Percentiles rank a stretch among this genome's conserved stretches.
These are phyloP conservation scores for Chaetomium olivaceum DNA, from an alignment of 2,329 filamentous ascomycete species.

Conservation along the genomic window DNA sequence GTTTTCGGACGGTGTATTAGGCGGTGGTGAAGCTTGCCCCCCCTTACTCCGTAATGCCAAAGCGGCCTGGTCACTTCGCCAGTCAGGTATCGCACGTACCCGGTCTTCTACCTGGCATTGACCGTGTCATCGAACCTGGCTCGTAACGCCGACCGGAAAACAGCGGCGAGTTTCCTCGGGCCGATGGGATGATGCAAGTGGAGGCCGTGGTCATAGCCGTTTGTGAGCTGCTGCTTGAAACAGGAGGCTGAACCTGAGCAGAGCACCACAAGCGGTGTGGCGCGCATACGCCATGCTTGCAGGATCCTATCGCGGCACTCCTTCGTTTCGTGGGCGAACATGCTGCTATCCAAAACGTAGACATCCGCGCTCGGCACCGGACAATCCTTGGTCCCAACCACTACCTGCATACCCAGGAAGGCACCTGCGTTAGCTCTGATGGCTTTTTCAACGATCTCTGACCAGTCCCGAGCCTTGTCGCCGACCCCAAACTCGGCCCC, in stretches of 20 bases:
- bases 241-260: constrained; percentile 25
- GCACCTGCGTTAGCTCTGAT: constrained; percentile 23
- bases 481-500: not conserved
- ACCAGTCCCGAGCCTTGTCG: constrained; percentile 17
- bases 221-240: constrained; percentile 9
- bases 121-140: not conserved
- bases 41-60: not conserved
- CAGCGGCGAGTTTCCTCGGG: constrained; percentile 26
- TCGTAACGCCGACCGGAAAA: constrained; percentile 13
- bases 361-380: constrained; percentile 26
- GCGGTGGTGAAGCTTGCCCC: not conserved
- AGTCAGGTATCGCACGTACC: no score
- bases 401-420: constrained; percentile 24
- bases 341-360: constrained; percentile 26
- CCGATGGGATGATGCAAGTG: constrained; percentile 22
- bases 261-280: constrained; percentile 25
- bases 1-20: not conserved
- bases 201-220: constrained; percentile 14
- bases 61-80: no score
- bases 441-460: constrained; percentile 21
- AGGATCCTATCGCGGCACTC: not conserved
- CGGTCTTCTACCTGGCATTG: no score
- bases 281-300: not conserved
- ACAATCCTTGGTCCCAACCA: constrained; percentile 12
- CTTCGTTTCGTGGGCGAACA: not conserved